phyloP scores from a whole-genome alignment of 805 yeast genomes.

The Saturnispora diversa region DNA sequence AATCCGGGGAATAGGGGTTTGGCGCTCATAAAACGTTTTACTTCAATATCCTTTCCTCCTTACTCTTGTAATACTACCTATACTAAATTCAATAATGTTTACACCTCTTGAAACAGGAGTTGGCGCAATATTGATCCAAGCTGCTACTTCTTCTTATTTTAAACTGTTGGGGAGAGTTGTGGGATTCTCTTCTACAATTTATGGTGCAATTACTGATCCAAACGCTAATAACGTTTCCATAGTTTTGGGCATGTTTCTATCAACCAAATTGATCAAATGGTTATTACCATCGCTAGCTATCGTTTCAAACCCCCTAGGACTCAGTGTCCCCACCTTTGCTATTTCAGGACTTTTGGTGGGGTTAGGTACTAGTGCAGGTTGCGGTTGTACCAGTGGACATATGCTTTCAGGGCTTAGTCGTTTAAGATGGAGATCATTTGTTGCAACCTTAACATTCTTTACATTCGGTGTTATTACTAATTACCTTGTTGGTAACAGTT shows the following conservation, averaged over 20 bases:
- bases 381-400: conserved; percentile 51
- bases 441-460: conserved; percentile 36
- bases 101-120: conserved; percentile 36
- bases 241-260: conserved; percentile 30
- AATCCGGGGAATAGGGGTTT: no score
- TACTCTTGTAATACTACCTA: not conserved
- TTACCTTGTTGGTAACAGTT: conserved; percentile 10
- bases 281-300: conserved; percentile 26
- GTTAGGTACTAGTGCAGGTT: conserved; percentile 38
- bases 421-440: conserved; percentile 35
- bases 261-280: conserved; percentile 21
- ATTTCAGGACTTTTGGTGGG: conserved; percentile 39
- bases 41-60: not conserved
- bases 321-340: conserved; percentile 5
- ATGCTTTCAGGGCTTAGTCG: conserved; percentile 45
- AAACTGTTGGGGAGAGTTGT: conserved; percentile 34
- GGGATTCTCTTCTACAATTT: conserved; percentile 41
- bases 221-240: conserved; percentile 26
- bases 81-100: conserved; percentile 33
- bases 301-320: not conserved
- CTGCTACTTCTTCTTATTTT: conserved; percentile 37
- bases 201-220: conserved; percentile 25
- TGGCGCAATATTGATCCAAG: conserved; percentile 42
- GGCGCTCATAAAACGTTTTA: no score
- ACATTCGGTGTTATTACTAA: conserved; percentile 27